phyloP scores from a whole-genome alignment of 768 basidiomycete species.

The Suillus ampliporus region DNA sequence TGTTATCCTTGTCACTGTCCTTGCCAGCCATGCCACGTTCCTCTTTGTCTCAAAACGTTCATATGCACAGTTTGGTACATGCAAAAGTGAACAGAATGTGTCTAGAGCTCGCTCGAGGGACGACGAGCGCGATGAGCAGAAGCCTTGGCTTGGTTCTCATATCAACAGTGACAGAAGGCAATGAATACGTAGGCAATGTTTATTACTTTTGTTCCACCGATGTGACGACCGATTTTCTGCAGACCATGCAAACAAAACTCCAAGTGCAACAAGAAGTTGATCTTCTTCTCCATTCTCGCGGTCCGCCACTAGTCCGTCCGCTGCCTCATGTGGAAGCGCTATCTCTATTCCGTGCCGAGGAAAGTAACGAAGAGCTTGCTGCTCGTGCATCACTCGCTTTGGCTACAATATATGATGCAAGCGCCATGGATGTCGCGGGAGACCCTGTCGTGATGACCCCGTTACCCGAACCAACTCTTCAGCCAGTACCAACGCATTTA shows the following conservation, averaged over 20 bases:
- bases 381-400: constrained; percentile 49
- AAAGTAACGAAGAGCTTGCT: constrained; percentile 64
- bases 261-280: constrained; percentile 51
- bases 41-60: constrained; percentile 56
- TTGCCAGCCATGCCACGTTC: constrained; percentile 62
- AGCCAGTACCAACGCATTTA: constrained; percentile 9
- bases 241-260: constrained; percentile 23
- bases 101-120: constrained; percentile 57
- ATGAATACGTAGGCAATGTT: constrained; percentile 34
- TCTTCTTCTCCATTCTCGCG: constrained; percentile 75
- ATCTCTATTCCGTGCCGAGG: constrained; percentile 66
- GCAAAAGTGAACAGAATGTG: constrained; percentile 53
- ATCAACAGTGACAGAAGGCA: constrained; percentile 35
- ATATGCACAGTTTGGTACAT: constrained; percentile 52
- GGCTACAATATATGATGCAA: constrained; percentile 21
- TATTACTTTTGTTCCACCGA: background rate
- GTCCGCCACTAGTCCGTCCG: constrained; percentile 75
- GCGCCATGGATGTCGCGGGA: background rate
- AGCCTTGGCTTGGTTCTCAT: constrained; percentile 61
- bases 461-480: constrained; percentile 7
- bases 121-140: constrained; percentile 63
- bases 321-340: constrained; percentile 67
- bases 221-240: constrained; percentile 10
- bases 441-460: background rate
- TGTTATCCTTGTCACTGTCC: constrained; percentile 61